Evolutionary conservation across 148 eudicot genomes (phyloP), one percentile per base, ranked within the genome.

Genomic region (Rhododendron williamsianum): DNA sequence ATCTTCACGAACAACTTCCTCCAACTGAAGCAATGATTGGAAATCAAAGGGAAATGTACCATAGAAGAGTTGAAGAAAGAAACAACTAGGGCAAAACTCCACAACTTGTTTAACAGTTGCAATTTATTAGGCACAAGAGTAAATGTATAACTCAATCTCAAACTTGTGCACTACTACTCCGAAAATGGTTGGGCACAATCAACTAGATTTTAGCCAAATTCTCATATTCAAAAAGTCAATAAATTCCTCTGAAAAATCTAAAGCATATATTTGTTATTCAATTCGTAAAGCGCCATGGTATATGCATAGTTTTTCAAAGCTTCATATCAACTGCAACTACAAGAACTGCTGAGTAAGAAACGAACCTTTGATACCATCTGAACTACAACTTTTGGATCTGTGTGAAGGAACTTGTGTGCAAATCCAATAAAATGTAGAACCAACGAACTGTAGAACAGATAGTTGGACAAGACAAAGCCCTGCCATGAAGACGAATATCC

Each of bases 391-490:
- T 93, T 93, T 72, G 99, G 87, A 87, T 96, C 96, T 23, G 95
- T 92, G 69, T 93, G 99, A 78, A 96, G 95, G 84, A 94, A 94
- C 87, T 96, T 96, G 92, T 96, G 99, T 30, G 99, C 99, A 91
- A 94, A 96, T 65, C 99, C 98, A 88, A 94, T 88, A 49, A 96
- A 94, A 87, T 96, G 99, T 95, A 96, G 93, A 51, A 91, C 98
- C 92, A 96, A 89, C 6, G 98, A 94, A 82, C 93, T 93, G 88
- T 93, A 96, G 85, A 91, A 96, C 74, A 93, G 90, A 90, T 94
- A 96, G 85, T 96, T 96, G 56, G 91, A 90, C 89, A 96, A 82
- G 81, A 96, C 94, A 88, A 90, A 96, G 76, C 92, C 93, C 87
- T 93, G 91, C 99, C 99, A 95, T 45, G 87, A 83, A 33, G 93